These are phyloP conservation scores for Combretum micranthum DNA, from an alignment of 345 rosid species.

Conservation along the genomic window DNA sequence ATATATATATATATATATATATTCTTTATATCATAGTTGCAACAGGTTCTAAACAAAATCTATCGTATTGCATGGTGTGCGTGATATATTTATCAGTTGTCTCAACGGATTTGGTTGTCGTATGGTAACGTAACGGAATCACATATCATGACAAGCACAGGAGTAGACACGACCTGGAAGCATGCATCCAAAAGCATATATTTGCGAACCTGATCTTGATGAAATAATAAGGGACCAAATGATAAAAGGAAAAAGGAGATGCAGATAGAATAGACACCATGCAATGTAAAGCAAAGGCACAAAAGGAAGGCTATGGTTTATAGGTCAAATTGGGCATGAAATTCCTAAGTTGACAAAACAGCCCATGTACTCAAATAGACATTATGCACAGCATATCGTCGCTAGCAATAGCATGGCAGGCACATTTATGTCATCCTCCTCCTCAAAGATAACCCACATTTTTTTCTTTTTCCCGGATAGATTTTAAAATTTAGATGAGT, in stretches of 20 bases:
- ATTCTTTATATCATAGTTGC: too few species aligned
- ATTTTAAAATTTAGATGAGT: too few species aligned
- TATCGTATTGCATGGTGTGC: too few species aligned
- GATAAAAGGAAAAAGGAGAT: constrained; percentile 7
- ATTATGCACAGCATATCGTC: not conserved
- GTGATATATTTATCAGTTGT: too few species aligned
- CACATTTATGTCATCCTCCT: not conserved
- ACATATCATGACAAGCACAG: too few species aligned
- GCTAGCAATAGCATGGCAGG: not conserved
- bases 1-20: too few species aligned
- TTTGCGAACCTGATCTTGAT: constrained; percentile 10
- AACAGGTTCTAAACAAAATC: too few species aligned
- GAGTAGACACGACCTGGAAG: too few species aligned
- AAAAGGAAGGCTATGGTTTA: constrained; percentile 16
- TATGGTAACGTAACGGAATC: too few species aligned
- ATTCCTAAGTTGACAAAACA: constrained; percentile 26
- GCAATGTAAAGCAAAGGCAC: constrained; percentile 40
- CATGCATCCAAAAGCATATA: not conserved
- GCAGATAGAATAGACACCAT: constrained; percentile 1
- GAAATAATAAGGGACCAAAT: constrained; percentile 9
- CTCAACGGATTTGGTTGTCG: too few species aligned
- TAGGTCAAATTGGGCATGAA: constrained; percentile 33
- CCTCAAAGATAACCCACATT: too few species aligned
- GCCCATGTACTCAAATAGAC: constrained; percentile 1
- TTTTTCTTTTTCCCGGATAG: too few species aligned